phyloP scores from a whole-genome alignment of 202 grass and related monocot genomes.

The Schoenoplectus triqueter region DNA sequence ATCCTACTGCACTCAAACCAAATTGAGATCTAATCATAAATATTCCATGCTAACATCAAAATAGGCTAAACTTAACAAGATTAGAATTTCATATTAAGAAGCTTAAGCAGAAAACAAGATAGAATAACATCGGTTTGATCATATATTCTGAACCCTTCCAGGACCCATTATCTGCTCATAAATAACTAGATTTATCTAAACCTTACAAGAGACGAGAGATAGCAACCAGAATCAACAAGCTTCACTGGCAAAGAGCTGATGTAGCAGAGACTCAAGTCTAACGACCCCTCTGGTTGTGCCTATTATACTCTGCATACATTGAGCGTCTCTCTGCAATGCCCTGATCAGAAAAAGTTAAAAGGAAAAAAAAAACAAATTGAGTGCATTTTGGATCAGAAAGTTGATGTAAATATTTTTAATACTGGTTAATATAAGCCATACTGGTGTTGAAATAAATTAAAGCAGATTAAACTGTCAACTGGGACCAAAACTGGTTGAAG shows the following conservation, averaged over 20 bases:
- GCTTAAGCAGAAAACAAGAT: neutral
- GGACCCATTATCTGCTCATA: conserved; percentile 20
- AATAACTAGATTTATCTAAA: conserved; percentile 32
- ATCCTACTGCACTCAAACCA: conserved; percentile 9
- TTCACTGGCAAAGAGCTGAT: conserved; percentile 7
- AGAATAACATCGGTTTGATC: conserved; percentile 10
- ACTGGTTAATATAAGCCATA: neutral
- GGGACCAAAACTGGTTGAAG: neutral
- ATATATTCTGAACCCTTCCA: conserved; percentile 26
- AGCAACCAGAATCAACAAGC: neutral
- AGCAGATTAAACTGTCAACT: conserved; percentile 20
- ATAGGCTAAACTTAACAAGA: conserved; percentile 26
- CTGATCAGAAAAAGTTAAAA: conserved; percentile 8
- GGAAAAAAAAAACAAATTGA: neutral
- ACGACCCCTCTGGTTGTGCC: neutral
- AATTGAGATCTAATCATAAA: conserved; percentile 25
- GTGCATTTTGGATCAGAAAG: neutral
- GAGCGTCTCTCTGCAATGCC: conserved; percentile 27
- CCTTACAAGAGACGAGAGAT: conserved; percentile 26
- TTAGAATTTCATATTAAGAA: neutral
- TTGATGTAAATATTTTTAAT: neutral
- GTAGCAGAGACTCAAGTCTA: conserved; percentile 20
- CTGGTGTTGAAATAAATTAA: neutral
- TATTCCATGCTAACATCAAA: conserved; percentile 13
- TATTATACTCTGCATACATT: conserved; percentile 24